These are phyloP conservation scores for Wickerhamomyces subpelliculosus DNA, from an alignment of 805 yeast genomes.

Conservation along the genomic window DNA sequence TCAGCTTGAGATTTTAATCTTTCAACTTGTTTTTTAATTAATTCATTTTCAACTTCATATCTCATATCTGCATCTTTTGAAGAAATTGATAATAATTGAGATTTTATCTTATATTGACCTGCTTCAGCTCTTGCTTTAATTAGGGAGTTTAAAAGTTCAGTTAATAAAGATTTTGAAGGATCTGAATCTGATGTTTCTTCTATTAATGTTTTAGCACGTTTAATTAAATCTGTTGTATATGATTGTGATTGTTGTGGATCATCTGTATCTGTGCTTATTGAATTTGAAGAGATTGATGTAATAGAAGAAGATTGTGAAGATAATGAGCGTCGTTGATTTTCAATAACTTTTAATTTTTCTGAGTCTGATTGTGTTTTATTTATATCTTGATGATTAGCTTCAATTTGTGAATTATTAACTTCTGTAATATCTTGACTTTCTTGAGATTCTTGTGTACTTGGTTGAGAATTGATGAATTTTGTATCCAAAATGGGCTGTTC, in stretches of 20 bases:
- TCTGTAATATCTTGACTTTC: neutral
- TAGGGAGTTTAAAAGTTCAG: slow-evolving; percentile 16
- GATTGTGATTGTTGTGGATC: neutral
- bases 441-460: neutral
- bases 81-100: slow-evolving; percentile 35
- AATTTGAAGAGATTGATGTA: neutral
- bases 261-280: neutral
- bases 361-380: neutral
- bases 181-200: slow-evolving; percentile 3
- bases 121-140: slow-evolving; percentile 22
- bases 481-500: no score
- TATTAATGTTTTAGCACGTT: neutral
- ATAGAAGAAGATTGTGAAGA: slow-evolving; percentile 1
- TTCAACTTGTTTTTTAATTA: slow-evolving; percentile 42
- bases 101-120: slow-evolving; percentile 28
- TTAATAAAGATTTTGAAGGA: slow-evolving; percentile 9
- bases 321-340: neutral
- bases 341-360: no score
- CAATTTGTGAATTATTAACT: neutral
- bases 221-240: neutral
- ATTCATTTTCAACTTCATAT: slow-evolving; percentile 38
- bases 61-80: slow-evolving; percentile 37
- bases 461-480: neutral
- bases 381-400: neutral
- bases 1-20: slow-evolving; percentile 26